Percentiles rank a stretch among this genome's conserved stretches.
phyloP scores from a whole-genome alignment of 305 asterid genomes.

The Fraxinus floribunda region DNA sequence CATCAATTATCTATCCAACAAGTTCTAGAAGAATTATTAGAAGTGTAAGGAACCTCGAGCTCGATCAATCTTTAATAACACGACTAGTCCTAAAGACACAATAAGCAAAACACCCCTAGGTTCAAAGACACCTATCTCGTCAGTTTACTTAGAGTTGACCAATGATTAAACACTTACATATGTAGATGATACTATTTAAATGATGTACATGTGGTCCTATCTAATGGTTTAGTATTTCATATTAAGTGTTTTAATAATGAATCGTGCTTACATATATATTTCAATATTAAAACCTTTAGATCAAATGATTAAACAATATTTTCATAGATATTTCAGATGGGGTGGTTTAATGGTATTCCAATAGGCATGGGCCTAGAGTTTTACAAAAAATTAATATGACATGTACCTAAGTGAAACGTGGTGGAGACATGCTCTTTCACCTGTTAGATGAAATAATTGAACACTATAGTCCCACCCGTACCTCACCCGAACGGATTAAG shows the following conservation, averaged over 20 bases:
- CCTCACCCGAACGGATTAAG: neutral
- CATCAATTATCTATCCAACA: neutral
- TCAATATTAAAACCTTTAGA: neutral
- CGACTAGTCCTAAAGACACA: neutral
- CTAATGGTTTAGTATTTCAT: too few species aligned
- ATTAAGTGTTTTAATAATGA: too few species aligned
- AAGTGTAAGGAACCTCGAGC: neutral
- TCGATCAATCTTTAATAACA: neutral
- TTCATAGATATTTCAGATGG: neutral
- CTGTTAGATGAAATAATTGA: neutral
- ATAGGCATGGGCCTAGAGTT: neutral
- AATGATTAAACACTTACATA: neutral
- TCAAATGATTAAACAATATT: neutral
- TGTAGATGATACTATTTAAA: neutral
- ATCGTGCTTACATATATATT: neutral
- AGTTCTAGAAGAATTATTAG: neutral
- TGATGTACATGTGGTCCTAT: too few species aligned
- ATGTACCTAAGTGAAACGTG: neutral
- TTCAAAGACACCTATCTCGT: neutral
- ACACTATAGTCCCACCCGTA: neutral
- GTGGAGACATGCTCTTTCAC: neutral
- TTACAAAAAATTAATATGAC: neutral
- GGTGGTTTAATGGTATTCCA: neutral
- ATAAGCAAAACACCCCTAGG: neutral
- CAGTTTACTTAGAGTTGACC: neutral